Evolutionary conservation across 108 stramenopile species (phyloP).

Genomic region (Skeletonema potamos): DNA sequence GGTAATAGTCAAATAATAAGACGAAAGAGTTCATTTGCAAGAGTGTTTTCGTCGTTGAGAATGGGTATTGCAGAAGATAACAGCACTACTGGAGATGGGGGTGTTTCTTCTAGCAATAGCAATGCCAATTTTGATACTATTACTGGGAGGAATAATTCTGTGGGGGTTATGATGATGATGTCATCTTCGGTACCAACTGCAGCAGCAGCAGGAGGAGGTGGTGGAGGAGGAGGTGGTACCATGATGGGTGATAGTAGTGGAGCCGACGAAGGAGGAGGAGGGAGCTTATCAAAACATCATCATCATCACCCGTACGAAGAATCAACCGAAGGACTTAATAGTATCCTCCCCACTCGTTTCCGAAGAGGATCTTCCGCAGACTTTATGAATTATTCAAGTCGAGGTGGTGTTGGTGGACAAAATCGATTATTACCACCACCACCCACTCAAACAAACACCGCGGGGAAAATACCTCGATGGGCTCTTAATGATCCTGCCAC

Average conservation of each 20-base stretch:
- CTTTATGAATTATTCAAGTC: background rate
- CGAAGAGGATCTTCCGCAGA: slow-evolving; percentile 18
- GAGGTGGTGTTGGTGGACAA: background rate
- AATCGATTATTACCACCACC: background rate
- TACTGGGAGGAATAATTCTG: background rate
- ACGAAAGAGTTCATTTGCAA: slow-evolving; percentile 29
- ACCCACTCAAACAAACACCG: background rate
- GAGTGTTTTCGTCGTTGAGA: slow-evolving; percentile 35
- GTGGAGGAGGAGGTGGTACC: too few species aligned
- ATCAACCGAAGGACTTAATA: slow-evolving; percentile 6
- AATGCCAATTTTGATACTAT: background rate
- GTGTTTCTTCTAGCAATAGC: background rate
- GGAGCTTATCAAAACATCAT: background rate
- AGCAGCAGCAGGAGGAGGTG: too few species aligned
- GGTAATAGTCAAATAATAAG: background rate
- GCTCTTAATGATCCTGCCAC: slow-evolving; percentile 28
- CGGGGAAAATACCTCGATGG: slow-evolving; percentile 35
- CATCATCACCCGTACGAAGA: background rate
- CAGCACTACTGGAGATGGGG: background rate
- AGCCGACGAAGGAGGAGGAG: slow-evolving; percentile 19
- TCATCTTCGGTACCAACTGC: background rate
- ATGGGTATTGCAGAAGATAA: slow-evolving; percentile 21
- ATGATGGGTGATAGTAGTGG: slow-evolving; percentile 1
- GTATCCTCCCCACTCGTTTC: slow-evolving; percentile 20
- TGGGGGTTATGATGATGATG: background rate